A percentile compares a stretch with the other conserved stretches of the same genome.
Evolutionary conservation across 2,329 filamentous ascomycete genomes (phyloP).

Genomic region (Phialophora tarda): DNA sequence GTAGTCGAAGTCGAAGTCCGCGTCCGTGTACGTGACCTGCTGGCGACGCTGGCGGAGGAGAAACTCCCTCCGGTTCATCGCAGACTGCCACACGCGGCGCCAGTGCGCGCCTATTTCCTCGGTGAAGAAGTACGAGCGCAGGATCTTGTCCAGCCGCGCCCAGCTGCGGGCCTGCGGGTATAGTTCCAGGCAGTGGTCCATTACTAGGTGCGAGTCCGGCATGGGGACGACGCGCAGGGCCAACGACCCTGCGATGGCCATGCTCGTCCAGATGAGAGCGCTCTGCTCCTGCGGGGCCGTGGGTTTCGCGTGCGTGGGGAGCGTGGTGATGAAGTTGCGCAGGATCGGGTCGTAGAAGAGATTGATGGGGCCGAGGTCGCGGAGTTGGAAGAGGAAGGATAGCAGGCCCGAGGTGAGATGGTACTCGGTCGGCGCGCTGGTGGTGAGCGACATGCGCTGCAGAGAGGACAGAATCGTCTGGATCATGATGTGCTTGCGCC

Average conservation of each 20-base stretch:
- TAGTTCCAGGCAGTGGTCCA: constrained; percentile 30
- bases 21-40: background rate
- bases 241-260: constrained; percentile 33
- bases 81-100: constrained; percentile 30
- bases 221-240: constrained; percentile 30
- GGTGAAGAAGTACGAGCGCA: constrained; percentile 35
- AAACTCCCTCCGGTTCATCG: constrained; percentile 27
- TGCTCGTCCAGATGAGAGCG: constrained; percentile 32
- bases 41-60: constrained; percentile 15
- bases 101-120: constrained; percentile 29
- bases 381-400: constrained; percentile 34
- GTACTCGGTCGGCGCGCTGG: constrained; percentile 26
- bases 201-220: constrained; percentile 30
- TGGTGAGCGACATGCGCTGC: constrained; percentile 34
- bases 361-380: constrained; percentile 28
- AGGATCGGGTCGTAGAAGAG: constrained; percentile 39
- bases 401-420: constrained; percentile 34
- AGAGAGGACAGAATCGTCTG: constrained; percentile 36
- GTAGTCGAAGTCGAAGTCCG: constrained; percentile 2
- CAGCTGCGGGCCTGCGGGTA: constrained; percentile 31
- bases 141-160: constrained; percentile 27
- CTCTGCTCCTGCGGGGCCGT: constrained; percentile 25
- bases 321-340: constrained; percentile 31
- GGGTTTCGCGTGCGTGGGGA: constrained; percentile 29
- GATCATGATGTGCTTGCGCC: constrained; percentile 24